Base-by-base conservation (phyloP, 2,329 filamentous ascomycete genomes). In the Colletotrichum sp. region DNA sequence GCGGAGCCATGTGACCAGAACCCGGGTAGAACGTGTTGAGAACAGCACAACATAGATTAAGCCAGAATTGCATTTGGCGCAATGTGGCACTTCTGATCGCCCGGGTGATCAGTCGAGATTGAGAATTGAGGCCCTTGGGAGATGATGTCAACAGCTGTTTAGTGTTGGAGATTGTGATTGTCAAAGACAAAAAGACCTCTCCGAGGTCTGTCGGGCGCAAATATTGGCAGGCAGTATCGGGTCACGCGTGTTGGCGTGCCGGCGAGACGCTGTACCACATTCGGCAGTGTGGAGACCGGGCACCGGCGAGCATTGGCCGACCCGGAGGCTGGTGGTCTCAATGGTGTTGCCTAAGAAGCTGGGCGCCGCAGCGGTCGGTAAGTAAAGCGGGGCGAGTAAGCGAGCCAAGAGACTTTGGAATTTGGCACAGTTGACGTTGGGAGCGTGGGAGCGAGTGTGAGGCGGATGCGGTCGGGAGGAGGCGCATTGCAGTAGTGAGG, bases 211-310 rank as follows among this genome's bases (percentile, higher is more conserved):
- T 71, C 73, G 70, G 73, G 73, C 70, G 73, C 36, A 75, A 64
- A 68, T 24, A 65, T 38, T 64, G 48, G 70, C 24, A 28, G 73
- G 73, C 73, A 69, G 70, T 76, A 70, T 58, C 70, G 56, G 58
- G 64, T 73, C 73, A 76, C 64, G 70, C 56, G 73, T 69, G 70
- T 65, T 60, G 65, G 58, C 16, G 48, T 69, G 70, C 70, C 65
- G 70, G 58, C 13, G 48, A 61, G 65, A 65, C 73, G 70, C 73
- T 73, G 66, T 36, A 38, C 69, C 73, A 73, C 32, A 21, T 64
- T 48, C 73, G 70, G 65, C 30, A 52, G 36, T 26, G 65, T 73
- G 70, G 70, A 43, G 16, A 36, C 64, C 52, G 30, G 56, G 24
- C 30, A 12, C 18, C 70, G 73, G 65, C 65, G 58, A 15, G 30